Evolutionary conservation across 306 rosid genomes (phyloP), one percentile per base, ranked within the genome.

Genomic region (Prunus padus): DNA sequence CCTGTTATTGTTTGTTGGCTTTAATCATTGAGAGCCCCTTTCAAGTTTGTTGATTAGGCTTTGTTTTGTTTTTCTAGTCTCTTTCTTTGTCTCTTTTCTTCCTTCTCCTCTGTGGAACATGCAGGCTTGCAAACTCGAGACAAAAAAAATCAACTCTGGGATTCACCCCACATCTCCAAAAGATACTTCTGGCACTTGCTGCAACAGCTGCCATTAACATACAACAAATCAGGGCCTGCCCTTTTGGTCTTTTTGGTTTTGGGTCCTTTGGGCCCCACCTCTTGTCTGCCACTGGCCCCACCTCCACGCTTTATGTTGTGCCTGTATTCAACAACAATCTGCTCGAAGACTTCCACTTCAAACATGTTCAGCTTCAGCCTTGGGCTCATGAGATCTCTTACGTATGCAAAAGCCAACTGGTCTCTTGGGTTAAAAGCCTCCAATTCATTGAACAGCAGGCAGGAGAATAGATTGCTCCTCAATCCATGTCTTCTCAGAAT

Each of bases 381-480:
- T 42, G 96, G 97, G 30, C 71, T 90, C 97, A 95, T 87, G 19
- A 78, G 81, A 74, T 95, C 98, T 68, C 98, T 92, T 73, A 95
- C 96, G 80, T 79, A 90, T 25, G 97, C 98, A 90, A 95, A 92
- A 4, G 97, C 89, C 78, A 95, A 72, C 73, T 95, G 98, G 59
- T 95, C 98, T 78, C 97, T 92, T 20, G 97, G 98, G 82, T 92
- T 95, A 68, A 95, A 95, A 56, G 89, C 97, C 69, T 95, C 97
- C 84, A 95, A 80, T 77, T 95, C 98, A 65, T 92, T 92, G 82
- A 95, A 95, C 82, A 95, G 14, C 3, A 95, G 87, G 73, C 98
- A 95, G 0, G 98, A 92, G 84, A 95, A 95, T 0, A 92, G 90
- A 67, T 92, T 85, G 79, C 89, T 87, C 11, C 75, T 72, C 73